Evolutionary conservation across 1,284 basidiomycete genomes (phyloP).

Genomic region (Moesziomyces antarcticus): DNA sequence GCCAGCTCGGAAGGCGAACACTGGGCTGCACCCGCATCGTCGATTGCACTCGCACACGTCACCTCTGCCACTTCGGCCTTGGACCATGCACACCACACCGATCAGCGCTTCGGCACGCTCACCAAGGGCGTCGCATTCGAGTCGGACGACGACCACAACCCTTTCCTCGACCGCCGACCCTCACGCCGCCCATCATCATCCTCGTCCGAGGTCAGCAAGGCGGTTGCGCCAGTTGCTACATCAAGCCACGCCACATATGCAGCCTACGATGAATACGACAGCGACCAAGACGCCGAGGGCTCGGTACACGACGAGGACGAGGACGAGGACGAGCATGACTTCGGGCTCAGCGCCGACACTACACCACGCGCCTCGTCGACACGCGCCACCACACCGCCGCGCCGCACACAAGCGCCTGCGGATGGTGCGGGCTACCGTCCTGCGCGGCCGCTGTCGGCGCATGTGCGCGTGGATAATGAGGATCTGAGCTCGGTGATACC

Average conservation of each 20-base stretch:
- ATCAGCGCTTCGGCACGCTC: constrained; percentile 18
- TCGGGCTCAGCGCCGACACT: not conserved
- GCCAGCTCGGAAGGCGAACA: constrained; percentile 27
- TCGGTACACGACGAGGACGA: constrained; percentile 24
- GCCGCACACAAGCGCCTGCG: not conserved
- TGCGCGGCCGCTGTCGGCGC: constrained; percentile 25
- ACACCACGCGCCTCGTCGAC: constrained; percentile 23
- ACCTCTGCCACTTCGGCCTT: not conserved
- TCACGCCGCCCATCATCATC: not conserved
- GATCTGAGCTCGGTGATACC: constrained; percentile 13
- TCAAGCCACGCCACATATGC: constrained; percentile 9
- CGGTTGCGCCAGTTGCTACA: not conserved
- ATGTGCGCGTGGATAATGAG: constrained; percentile 28
- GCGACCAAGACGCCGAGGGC: constrained; percentile 38
- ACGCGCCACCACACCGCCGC: constrained; percentile 10
- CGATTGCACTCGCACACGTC: not conserved
- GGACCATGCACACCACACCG: constrained; percentile 3
- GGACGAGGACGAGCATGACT: not conserved
- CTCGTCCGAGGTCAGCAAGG: constrained; percentile 3
- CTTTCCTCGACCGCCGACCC: constrained; percentile 23
- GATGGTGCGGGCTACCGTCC: constrained; percentile 9
- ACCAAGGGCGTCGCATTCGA: constrained; percentile 20
- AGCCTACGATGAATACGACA: constrained; percentile 34
- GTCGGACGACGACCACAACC: constrained; percentile 41
- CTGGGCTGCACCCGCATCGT: not conserved